These are phyloP conservation scores for Tuber magnatum DNA, from an alignment of 495 filamentous ascomycete genomes.

Conservation along the genomic window DNA sequence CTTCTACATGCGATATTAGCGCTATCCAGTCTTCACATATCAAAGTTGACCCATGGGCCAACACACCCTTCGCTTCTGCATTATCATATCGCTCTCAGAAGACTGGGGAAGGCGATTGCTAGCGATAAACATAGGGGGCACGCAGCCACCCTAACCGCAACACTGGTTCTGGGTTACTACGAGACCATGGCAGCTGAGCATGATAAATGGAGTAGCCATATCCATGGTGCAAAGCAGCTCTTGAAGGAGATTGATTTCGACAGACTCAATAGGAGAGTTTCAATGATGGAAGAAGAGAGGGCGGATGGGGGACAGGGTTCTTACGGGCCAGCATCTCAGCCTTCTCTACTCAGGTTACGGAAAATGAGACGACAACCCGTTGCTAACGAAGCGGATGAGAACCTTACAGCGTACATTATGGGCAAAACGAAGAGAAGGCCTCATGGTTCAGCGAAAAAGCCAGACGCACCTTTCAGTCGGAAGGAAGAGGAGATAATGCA, in stretches of 20 bases:
- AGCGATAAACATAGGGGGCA: slow-evolving; percentile 64
- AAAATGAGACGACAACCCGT: slow-evolving; percentile 36
- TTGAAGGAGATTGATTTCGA: slow-evolving; percentile 74
- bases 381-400: slow-evolving; percentile 42
- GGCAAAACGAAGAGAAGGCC: slow-evolving; percentile 28
- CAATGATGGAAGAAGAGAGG: slow-evolving; percentile 47
- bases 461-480: slow-evolving; percentile 49
- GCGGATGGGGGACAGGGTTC: slow-evolving; percentile 36
- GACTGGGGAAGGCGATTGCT: slow-evolving; percentile 66
- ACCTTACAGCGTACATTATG: slow-evolving; percentile 41
- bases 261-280: slow-evolving; percentile 62
- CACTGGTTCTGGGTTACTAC: slow-evolving; percentile 82
- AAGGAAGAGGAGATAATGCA: slow-evolving; percentile 73
- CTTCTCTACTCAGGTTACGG: slow-evolving; percentile 25
- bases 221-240: slow-evolving; percentile 75
- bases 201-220: slow-evolving; percentile 87
- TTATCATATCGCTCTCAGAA: slow-evolving; percentile 76
- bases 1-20: slow-evolving; percentile 90
- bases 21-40: slow-evolving; percentile 77
- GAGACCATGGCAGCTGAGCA: slow-evolving; percentile 94
- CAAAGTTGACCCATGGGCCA: slow-evolving; percentile 65
- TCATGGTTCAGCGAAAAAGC: slow-evolving; percentile 13
- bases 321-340: slow-evolving; percentile 16
- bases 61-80: slow-evolving; percentile 78
- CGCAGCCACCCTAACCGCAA: slow-evolving; percentile 76